Conservation (phyloP, 1,284 basidiomycete species). For the Rhodotorula sp. region DNA sequence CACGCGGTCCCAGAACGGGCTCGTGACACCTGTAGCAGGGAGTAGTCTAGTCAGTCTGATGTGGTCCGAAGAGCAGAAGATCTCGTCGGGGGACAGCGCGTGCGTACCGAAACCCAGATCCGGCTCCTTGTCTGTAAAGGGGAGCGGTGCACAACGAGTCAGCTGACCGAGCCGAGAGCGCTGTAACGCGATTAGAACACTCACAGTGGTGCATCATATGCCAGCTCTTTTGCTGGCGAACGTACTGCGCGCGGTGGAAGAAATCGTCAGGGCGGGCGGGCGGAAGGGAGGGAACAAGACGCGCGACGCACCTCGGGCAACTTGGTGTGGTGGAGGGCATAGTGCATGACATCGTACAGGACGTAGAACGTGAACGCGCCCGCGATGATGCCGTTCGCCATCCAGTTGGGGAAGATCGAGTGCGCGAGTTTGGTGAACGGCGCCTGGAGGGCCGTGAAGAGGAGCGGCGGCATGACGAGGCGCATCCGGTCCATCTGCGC, state of each 20-base stretch:
- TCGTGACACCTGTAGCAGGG: constrained; percentile 71
- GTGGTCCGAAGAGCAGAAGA: no score
- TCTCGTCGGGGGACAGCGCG: not conserved
- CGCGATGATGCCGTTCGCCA: constrained; percentile 91
- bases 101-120: constrained; percentile 75
- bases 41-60: constrained; percentile 47
- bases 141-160: not conserved
- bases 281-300: no score
- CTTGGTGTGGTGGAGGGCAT: constrained; percentile 44
- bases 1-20: constrained; percentile 91
- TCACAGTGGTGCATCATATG: constrained; percentile 94
- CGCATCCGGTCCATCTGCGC: constrained; percentile 63
- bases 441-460: constrained; percentile 75
- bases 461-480: constrained; percentile 92
- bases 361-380: constrained; percentile 81
- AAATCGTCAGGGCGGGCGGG: no score
- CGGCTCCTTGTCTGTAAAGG: constrained; percentile 65
- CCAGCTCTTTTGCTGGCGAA: constrained; percentile 91
- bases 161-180: not conserved
- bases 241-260: constrained; percentile 51
- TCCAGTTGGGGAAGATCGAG: constrained; percentile 72
- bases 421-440: constrained; percentile 91
- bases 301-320: constrained; percentile 15
- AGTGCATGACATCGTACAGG: constrained; percentile 41
- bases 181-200: no score